Base-by-base conservation (phyloP, 2,329 filamentous ascomycete genomes). In the Periconia digitata region DNA sequence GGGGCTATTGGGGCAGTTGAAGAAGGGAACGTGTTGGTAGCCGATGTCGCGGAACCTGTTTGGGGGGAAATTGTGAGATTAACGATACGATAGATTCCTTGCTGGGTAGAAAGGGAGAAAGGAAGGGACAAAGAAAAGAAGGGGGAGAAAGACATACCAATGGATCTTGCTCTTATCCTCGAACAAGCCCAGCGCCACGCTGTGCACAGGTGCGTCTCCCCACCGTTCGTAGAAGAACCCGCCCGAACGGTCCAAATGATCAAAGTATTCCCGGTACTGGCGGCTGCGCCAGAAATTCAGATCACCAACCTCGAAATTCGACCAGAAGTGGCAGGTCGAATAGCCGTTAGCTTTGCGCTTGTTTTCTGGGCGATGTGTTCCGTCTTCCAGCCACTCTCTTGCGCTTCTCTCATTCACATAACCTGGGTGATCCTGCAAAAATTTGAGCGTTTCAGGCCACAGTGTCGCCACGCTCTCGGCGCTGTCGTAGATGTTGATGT, bases 171-270 rank as follows among this genome's bases (percentile, higher is more conserved):
- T 87, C 65, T 85, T 83, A 68, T 99, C 92, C 64, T 95, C 92
- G 68, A 99, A 96, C 21, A 99, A 73, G 23, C 90, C 94, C 36
- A 99, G 74, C 0, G 90, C 94, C 63, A 99, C 91, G 57, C 90
- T 95, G 73, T 99, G 94, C 6, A 99, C 94, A 0, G 94, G 94
- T 2, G 94, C 94, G 77, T 99, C 94, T 8, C 94, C 94, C 94
- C 94, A 99, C 60, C 94, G 81, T 76, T 99, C 94, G 69, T 99
- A 99, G 73, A 96, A 99, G 82, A 99, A 99, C 20, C 94, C 94
- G 32, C 94, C 94, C 0, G 92, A 90, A 17, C 89, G 84, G 72
- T 99, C 94, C 27, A 99, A 81, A 72, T 97, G 91, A 66, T 95
- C 85, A 69, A 99, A 99, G 73, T 96, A 99, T 55, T 95, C 91